Evolutionary conservation across 129 eudicot species (phyloP), one percentile per base, ranked within the genome.

Genomic region (Helianthus tuberosus): DNA sequence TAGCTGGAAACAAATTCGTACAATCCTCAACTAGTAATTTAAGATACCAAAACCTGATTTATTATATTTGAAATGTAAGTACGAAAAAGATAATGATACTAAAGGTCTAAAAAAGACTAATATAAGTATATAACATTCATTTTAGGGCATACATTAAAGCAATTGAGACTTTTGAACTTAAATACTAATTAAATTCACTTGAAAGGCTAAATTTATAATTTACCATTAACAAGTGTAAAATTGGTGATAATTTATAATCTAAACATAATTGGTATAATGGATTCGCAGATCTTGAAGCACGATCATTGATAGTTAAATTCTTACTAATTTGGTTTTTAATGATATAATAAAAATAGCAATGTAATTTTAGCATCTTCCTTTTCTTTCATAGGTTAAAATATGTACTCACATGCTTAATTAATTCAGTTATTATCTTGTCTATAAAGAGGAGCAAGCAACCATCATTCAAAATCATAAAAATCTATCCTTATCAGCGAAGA

Each of bases 211-310:
- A 32, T 32, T 32, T 32, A 32, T 32, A 32, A 32, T 32, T 32
- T 32, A 32, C 36, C 36, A 32, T 32, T 43, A 43, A 8, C 47
- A 43, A 43, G 10, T 43, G 6, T 41, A 8, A 6, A 43, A 3
- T 0, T 43, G 7, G 10, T 43, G 27, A 12, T 13, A 61, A 61
- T 43, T 0, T 43, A 29, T 14, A 17, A 41, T 14, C n/a, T 35
- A 12, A 43, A 15, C 13, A 48, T 48, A 32, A 68, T 7, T 25
- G 3, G 51, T 47, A 27, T 68, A 68, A 6, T 49, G 60, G 73
- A 68, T 68, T 49, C 73, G 61, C 73, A 50, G 3, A 68, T 50
- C 73, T 50, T 68, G 61, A 29, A 50, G 15, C 73, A 50, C 5
- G 44, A 29, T 27, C 60, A 68, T 68, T 50, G 60, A 29, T 68